These are phyloP conservation scores for Paraconiothyrium sp. DNA, from an alignment of 2,329 filamentous ascomycete genomes.

Conservation along the genomic window DNA sequence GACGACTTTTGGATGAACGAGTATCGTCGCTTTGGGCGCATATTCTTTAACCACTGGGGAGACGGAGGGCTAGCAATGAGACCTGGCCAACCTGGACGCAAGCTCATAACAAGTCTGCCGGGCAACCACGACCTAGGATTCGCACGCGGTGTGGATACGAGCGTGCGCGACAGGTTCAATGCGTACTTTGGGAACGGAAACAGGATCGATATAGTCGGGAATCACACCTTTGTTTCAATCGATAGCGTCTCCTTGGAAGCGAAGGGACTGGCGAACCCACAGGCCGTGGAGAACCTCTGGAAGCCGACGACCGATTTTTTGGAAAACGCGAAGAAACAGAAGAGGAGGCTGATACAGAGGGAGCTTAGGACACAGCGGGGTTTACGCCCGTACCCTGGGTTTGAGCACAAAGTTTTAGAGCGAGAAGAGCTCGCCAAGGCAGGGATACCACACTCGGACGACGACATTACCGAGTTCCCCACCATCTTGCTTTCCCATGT, in stretches of 20 bases:
- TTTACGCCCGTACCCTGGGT: constrained; percentile 63
- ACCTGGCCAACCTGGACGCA: constrained; percentile 72
- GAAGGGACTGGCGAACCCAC: constrained; percentile 61
- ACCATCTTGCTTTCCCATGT: constrained; percentile 92
- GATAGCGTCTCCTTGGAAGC: constrained; percentile 91
- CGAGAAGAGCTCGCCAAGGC: constrained; percentile 53
- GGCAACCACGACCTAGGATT: constrained; percentile 97
- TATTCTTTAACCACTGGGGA: constrained; percentile 80
- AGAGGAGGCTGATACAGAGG: constrained; percentile 73
- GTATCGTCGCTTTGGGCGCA: constrained; percentile 83
- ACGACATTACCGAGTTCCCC: constrained; percentile 72
- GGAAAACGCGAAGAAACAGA: constrained; percentile 69
- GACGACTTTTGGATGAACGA: constrained; percentile 87
- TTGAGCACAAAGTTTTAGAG: constrained; percentile 69
- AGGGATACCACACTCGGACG: constrained; percentile 46
- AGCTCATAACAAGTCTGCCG: constrained; percentile 84
- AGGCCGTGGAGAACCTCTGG: constrained; percentile 72
- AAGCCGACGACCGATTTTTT: constrained; percentile 81
- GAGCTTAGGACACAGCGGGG: constrained; percentile 74
- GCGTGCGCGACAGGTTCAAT: constrained; percentile 84
- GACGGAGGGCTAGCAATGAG: constrained; percentile 64
- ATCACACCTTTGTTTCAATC: constrained; percentile 93
- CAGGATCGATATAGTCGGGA: constrained; percentile 87
- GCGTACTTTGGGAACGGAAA: constrained; percentile 93
- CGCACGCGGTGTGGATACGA: constrained; percentile 80